phyloP scores from a whole-genome alignment of 2,329 filamentous ascomycete genomes.

The Alternaria ventricosa region DNA sequence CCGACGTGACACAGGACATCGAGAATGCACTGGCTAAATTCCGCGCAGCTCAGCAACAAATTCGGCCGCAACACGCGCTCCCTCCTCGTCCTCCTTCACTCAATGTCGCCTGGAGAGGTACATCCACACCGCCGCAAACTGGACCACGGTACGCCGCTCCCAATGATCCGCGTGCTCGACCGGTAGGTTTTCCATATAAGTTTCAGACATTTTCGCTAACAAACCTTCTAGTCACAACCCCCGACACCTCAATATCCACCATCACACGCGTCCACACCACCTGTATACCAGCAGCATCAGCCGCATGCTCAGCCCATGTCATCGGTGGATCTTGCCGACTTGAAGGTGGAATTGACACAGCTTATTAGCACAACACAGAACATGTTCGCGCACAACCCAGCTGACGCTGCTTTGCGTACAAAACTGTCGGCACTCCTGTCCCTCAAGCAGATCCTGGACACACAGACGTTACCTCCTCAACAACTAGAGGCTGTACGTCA shows the following conservation, averaged over 20 bases:
- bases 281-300: constrained; percentile 44
- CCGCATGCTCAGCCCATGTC: constrained; percentile 33
- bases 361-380: constrained; percentile 75
- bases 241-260: constrained; percentile 36
- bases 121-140: constrained; percentile 71
- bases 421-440: constrained; percentile 85
- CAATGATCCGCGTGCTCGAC: constrained; percentile 45
- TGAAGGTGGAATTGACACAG: constrained; percentile 83
- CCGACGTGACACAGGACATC: constrained; percentile 86
- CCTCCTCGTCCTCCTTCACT: constrained; percentile 48
- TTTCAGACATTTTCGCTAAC: constrained; percentile 5
- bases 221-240: constrained; percentile 21
- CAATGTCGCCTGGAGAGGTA: constrained; percentile 70
- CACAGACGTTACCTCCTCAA: constrained; percentile 77
- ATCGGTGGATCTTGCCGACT: constrained; percentile 59
- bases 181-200: constrained; percentile 30
- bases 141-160: constrained; percentile 41
- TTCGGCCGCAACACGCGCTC: constrained; percentile 50
- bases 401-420: constrained; percentile 76
- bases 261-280: constrained; percentile 28
- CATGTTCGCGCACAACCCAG: constrained; percentile 76
- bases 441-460: constrained; percentile 80
- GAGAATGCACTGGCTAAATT: constrained; percentile 94
- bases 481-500: constrained; percentile 84
- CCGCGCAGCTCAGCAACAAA: constrained; percentile 65